These are phyloP conservation scores for Litchi chinensis DNA, from an alignment of 345 rosid genomes.

Conservation along the genomic window DNA sequence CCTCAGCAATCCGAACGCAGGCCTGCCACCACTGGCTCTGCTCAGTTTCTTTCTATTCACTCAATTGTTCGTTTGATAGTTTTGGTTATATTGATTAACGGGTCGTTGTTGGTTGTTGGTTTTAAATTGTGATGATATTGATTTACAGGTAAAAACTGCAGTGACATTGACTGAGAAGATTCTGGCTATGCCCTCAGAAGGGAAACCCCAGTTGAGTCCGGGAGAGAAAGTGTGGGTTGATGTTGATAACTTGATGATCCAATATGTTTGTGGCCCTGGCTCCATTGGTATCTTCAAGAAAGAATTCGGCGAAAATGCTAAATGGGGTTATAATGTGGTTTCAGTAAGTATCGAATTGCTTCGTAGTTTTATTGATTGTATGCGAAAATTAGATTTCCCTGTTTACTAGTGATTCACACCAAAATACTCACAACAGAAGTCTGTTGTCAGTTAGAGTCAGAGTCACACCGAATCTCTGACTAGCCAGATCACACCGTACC, in stretches of 20 bases:
- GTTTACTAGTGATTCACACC: too few species aligned
- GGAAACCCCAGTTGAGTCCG: constrained; percentile 66
- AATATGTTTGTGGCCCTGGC: constrained; percentile 97
- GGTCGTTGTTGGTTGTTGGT: neutral
- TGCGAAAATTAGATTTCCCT: too few species aligned
- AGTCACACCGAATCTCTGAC: constrained; percentile 65
- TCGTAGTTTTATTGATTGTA: neutral
- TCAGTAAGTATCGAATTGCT: neutral
- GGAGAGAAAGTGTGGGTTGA: constrained; percentile 97
- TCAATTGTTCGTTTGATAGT: neutral
- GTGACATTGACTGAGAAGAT: constrained; percentile 99
- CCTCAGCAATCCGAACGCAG: constrained; percentile 76
- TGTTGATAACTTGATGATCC: constrained; percentile 92
- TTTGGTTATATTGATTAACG: neutral
- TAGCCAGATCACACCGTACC: constrained; percentile 73
- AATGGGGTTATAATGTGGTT: neutral
- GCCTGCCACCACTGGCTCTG: constrained; percentile 84
- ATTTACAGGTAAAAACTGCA: constrained; percentile 75
- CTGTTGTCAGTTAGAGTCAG: neutral
- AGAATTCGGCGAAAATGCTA: constrained; percentile 76
- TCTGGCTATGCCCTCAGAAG: constrained; percentile 76
- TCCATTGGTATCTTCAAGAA: constrained; percentile 82
- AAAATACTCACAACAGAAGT: neutral
- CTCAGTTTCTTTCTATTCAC: constrained; percentile 27
- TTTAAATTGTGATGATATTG: too few species aligned